These are phyloP conservation scores for Gastrolobium villosum DNA, from an alignment of 306 rosid species.

Conservation along the genomic window DNA sequence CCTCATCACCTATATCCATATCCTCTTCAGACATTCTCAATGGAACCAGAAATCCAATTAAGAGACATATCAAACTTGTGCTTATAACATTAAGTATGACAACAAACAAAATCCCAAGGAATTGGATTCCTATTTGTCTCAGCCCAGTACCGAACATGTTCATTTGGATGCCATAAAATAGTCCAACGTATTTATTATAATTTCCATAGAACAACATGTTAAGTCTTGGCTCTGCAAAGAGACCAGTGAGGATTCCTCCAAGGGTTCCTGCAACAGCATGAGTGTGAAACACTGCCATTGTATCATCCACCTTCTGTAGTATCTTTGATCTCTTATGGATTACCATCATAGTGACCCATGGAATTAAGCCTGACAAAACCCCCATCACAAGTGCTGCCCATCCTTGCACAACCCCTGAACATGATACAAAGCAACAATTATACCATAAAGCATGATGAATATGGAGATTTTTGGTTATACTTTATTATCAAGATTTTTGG, in stretches of 20 bases:
- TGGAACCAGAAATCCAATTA: slow-evolving; percentile 43
- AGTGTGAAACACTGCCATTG: slow-evolving; percentile 67
- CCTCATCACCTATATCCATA: slow-evolving; percentile 66
- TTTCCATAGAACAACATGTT: slow-evolving; percentile 32
- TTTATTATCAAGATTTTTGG: too few species aligned
- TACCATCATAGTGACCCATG: slow-evolving; percentile 68
- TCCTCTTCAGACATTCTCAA: slow-evolving; percentile 66
- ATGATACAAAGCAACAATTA: neutral
- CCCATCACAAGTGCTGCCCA: slow-evolving; percentile 71
- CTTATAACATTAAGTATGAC: slow-evolving; percentile 42
- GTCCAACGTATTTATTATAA: slow-evolving; percentile 46
- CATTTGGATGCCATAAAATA: slow-evolving; percentile 52
- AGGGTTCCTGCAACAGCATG: slow-evolving; percentile 64
- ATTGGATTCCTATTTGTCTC: slow-evolving; percentile 51
- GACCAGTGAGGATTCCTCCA: slow-evolving; percentile 60
- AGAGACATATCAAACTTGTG: slow-evolving; percentile 60
- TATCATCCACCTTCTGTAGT: slow-evolving; percentile 59
- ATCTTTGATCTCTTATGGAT: slow-evolving; percentile 59
- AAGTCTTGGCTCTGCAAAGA: slow-evolving; percentile 58
- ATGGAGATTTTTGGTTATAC: too few species aligned
- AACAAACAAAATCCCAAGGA: slow-evolving; percentile 52
- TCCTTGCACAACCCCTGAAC: slow-evolving; percentile 59
- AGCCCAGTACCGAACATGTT: neutral
- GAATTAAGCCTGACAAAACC: slow-evolving; percentile 55
- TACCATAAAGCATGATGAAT: neutral